Evolutionary conservation across 805 yeast genomes (phyloP).

Genomic region (Groenewaldozyma salmanticensis): DNA sequence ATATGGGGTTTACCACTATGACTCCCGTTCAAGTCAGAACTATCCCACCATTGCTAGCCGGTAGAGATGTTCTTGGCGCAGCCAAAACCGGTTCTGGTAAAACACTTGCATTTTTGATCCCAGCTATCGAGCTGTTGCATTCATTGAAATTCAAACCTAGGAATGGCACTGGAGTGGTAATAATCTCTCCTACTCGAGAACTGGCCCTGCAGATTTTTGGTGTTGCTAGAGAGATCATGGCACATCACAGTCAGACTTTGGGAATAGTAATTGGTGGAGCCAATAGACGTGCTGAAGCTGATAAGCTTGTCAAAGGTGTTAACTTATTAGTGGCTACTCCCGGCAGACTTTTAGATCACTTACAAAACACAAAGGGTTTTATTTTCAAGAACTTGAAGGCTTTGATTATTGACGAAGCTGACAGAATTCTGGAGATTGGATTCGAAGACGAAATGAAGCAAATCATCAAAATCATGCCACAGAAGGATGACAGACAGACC

Average conservation of each 20-base stretch:
- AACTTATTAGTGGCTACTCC: constrained; percentile 94
- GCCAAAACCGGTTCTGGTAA: constrained; percentile 99
- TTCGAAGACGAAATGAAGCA: constrained; percentile 99
- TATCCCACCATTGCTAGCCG: constrained; percentile 92
- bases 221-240: constrained; percentile 92
- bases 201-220: constrained; percentile 96
- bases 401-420: constrained; percentile 94
- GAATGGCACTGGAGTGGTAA: constrained; percentile 95
- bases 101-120: constrained; percentile 89
- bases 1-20: constrained; percentile 88
- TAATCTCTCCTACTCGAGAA: constrained; percentile 96
- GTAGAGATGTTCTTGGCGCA: constrained; percentile 97
- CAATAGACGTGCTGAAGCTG: constrained; percentile 95
- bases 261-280: constrained; percentile 99
- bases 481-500: constrained; percentile 79
- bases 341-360: constrained; percentile 91
- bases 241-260: constrained; percentile 80
- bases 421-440: constrained; percentile 93
- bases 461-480: constrained; percentile 83
- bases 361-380: constrained; percentile 91
- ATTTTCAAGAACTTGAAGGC: constrained; percentile 92
- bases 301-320: constrained; percentile 87
- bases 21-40: constrained; percentile 93
- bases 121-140: constrained; percentile 88
- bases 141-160: constrained; percentile 92